Percentiles rank a stretch among this genome's conserved stretches.
These are phyloP conservation scores for Tetrapisispora taiwanensis DNA, from an alignment of 805 yeast genomes.

Conservation along the genomic window DNA sequence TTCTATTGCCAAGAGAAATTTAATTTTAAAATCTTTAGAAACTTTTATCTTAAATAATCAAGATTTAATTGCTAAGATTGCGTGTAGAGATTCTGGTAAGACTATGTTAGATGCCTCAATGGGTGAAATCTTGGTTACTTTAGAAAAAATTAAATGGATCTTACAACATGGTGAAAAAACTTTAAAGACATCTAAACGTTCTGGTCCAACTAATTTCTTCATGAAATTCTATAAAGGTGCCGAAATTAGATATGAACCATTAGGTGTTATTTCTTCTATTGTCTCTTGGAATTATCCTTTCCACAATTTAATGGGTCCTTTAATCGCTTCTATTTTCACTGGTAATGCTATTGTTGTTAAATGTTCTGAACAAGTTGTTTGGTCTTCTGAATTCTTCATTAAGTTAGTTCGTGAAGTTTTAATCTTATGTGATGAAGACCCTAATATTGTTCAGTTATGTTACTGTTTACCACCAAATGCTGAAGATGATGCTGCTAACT, in stretches of 20 bases:
- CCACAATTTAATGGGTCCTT: constrained; percentile 88
- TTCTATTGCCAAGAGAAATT: constrained; percentile 54
- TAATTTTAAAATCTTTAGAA: constrained; percentile 59
- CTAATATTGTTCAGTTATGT: constrained; percentile 75
- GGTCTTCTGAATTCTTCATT: constrained; percentile 81
- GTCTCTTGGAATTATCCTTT: constrained; percentile 98
- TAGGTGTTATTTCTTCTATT: constrained; percentile 77
- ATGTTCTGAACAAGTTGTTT: constrained; percentile 91
- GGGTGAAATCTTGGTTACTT: constrained; percentile 93
- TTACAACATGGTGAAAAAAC: constrained; percentile 70
- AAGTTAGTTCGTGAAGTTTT: constrained; percentile 64
- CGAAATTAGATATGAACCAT: constrained; percentile 86
- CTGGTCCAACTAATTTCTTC: constrained; percentile 79
- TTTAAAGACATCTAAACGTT: constrained; percentile 59
- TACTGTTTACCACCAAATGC: constrained; percentile 68
- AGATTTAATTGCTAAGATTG: constrained; percentile 77
- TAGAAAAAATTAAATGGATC: constrained; percentile 89
- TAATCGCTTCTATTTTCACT: constrained; percentile 77
- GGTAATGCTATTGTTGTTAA: constrained; percentile 89
- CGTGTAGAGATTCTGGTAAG: constrained; percentile 94
- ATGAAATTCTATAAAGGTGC: constrained; percentile 81
- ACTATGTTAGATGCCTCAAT: constrained; percentile 91
- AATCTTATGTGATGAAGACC: constrained; percentile 63
- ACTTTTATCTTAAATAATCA: constrained; percentile 72
- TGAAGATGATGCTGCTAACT: constrained; percentile 46